Base-by-base conservation (phyloP, 805 yeast species). In the Tetrapisispora taiwanensis region DNA sequence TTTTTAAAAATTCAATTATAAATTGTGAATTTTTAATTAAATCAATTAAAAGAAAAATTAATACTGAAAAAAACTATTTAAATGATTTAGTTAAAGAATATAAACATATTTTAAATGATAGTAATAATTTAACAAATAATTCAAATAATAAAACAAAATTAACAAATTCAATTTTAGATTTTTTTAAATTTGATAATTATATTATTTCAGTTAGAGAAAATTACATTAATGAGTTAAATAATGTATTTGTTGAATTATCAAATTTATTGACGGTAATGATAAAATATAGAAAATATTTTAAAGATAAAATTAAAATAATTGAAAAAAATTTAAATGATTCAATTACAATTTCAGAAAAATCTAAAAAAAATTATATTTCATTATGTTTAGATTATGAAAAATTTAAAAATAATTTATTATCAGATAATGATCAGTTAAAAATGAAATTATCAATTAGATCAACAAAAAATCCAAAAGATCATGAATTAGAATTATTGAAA, bases 271-370 rank as follows among this genome's bases (percentile, higher is more conserved):
- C 76, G 15, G 77, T 87, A 2, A 78, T 88, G 51, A 72, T 84
- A 10, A 76, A 82, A 48, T 69, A 79, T 48, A 74, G 98, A 52
- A 92, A 89, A 60, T 53, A 72, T 31, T 68, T 79, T 43, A 92
- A 92, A 60, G 97, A 92, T 39, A 84, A 84, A 46, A 86, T 88
- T 34, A 73, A 77, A 55, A 71, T 83, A 39, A 76, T 81, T 52
- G 98, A 92, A 58, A 86, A 84, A 57, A 92, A 83, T 48, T 88
- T 88, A 31, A 56, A 71, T 14, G 97, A 92, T 45, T 78, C 95
- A 7, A 88, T 88, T 41, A 68, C 71, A 43, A 74, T 77, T 36
- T 96, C 95, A 1, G 95, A 86, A 52, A 90, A 90, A 74, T 92
- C 97, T 13, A 84, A 84, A 61, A 54, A 67, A 33, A 79, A 76